phyloP scores from a whole-genome alignment of 2,329 filamentous ascomycete species.

The Verticillium nubilum region DNA sequence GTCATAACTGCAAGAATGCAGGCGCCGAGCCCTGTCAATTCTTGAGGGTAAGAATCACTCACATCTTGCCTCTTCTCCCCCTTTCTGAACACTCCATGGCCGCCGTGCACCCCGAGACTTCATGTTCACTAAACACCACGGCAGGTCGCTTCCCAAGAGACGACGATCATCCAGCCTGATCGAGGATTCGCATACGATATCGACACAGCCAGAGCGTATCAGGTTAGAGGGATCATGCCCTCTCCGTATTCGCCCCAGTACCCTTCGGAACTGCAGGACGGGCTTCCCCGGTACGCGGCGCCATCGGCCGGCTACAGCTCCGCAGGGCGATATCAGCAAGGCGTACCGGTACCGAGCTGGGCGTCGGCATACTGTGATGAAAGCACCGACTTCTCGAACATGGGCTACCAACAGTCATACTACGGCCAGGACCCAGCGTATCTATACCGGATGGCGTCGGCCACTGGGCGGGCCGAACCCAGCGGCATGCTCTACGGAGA shows the following conservation, averaged over 20 bases:
- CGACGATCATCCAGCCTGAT: slow-evolving; percentile 24
- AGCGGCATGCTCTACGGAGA: slow-evolving; percentile 27
- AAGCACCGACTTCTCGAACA: slow-evolving; percentile 28
- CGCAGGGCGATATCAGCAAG: slow-evolving; percentile 26
- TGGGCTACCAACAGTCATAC: slow-evolving; percentile 28
- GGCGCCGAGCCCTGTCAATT: slow-evolving; percentile 71
- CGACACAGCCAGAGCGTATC: slow-evolving; percentile 27
- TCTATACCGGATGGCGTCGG: slow-evolving; percentile 23
- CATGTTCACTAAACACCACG: not conserved
- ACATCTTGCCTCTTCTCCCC: no score
- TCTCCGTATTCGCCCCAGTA: slow-evolving; percentile 26
- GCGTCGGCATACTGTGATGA: slow-evolving; percentile 28
- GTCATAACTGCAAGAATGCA: slow-evolving; percentile 74
- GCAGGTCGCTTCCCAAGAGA: slow-evolving; percentile 33
- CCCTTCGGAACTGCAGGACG: slow-evolving; percentile 22
- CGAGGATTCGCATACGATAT: slow-evolving; percentile 28
- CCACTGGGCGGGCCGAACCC: slow-evolving; percentile 15
- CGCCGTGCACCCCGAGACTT: not conserved
- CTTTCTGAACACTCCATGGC: no score
- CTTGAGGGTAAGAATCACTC: slow-evolving; percentile 56
- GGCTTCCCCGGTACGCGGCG: slow-evolving; percentile 24
- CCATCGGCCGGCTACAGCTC: slow-evolving; percentile 22
- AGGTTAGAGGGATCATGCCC: slow-evolving; percentile 18
- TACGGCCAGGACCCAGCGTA: slow-evolving; percentile 25
- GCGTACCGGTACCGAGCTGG: slow-evolving; percentile 27